These are phyloP conservation scores for Russula vinacea DNA, from an alignment of 768 basidiomycete genomes.

Conservation along the genomic window DNA sequence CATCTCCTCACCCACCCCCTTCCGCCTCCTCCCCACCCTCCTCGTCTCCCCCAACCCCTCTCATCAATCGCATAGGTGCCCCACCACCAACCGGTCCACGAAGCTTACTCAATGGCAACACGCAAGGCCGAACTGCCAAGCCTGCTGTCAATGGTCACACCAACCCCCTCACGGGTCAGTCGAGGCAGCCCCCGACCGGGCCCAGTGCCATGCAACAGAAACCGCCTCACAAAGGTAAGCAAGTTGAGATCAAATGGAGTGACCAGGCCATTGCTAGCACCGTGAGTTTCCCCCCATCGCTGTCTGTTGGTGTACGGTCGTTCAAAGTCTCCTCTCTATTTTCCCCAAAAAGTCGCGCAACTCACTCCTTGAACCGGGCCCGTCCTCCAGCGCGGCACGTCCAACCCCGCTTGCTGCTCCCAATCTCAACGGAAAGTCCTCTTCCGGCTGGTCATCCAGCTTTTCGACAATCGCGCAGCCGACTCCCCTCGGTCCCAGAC, in stretches of 20 bases:
- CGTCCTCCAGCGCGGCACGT: constrained; percentile 21
- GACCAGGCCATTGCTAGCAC: constrained; percentile 36
- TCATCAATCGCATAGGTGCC: constrained; percentile 45
- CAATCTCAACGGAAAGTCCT: constrained; percentile 24
- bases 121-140: constrained; percentile 39
- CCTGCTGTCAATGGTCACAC: constrained; percentile 45
- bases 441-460: constrained; percentile 30
- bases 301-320: constrained; percentile 20
- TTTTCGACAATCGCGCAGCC: constrained; percentile 29
- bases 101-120: constrained; percentile 47
- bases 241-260: constrained; percentile 39
- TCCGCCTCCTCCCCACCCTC: constrained; percentile 36
- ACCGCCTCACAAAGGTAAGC: constrained; percentile 43
- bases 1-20: constrained; percentile 31
- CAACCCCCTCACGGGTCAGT: constrained; percentile 34
- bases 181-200: constrained; percentile 36
- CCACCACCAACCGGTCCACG: constrained; percentile 66
- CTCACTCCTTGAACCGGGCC: constrained; percentile 12
- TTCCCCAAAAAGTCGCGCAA: constrained; percentile 24
- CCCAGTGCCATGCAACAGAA: constrained; percentile 34
- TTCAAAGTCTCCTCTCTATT: constrained; percentile 23
- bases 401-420: constrained; percentile 23
- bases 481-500: constrained; percentile 30
- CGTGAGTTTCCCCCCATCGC: constrained; percentile 33
- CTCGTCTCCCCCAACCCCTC: constrained; percentile 37